These are phyloP conservation scores for Posidonia oceanica DNA, from an alignment of 116 monocot genomes.

Conservation along the genomic window DNA sequence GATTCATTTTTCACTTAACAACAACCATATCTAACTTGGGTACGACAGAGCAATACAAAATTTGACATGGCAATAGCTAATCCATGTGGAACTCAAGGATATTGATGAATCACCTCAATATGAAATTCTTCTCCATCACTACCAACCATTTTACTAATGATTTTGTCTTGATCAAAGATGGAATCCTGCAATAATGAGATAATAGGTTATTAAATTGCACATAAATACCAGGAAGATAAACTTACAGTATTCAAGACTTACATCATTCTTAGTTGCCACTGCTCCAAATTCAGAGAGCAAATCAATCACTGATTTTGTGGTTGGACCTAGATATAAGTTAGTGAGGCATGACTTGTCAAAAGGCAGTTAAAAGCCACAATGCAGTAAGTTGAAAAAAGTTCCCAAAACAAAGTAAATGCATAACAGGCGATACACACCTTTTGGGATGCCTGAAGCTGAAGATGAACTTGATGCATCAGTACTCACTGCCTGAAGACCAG, in stretches of 20 bases:
- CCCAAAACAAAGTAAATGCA: neutral
- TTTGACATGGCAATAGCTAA: too few species aligned
- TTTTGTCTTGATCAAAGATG: slow-evolving; percentile 38
- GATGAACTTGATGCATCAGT: slow-evolving; percentile 80
- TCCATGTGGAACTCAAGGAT: too few species aligned
- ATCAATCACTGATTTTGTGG: slow-evolving; percentile 76
- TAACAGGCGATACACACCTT: slow-evolving; percentile 19
- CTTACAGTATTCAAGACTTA: slow-evolving; percentile 7
- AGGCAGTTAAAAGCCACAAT: neutral
- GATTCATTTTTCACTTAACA: too few species aligned
- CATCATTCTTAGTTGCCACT: slow-evolving; percentile 33
- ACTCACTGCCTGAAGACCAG: slow-evolving; percentile 37
- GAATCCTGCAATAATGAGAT: slow-evolving; percentile 29
- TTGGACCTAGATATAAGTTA: slow-evolving; percentile 24
- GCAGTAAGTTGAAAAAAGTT: neutral
- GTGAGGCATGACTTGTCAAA: neutral
- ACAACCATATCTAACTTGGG: too few species aligned
- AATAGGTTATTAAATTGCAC: slow-evolving; percentile 3
- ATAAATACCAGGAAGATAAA: slow-evolving; percentile 1
- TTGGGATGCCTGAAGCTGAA: slow-evolving; percentile 49
- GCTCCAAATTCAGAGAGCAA: slow-evolving; percentile 60
- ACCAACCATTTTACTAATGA: slow-evolving; percentile 22
- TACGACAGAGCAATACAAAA: too few species aligned
- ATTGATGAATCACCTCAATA: slow-evolving; percentile 29
- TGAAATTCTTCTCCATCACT: slow-evolving; percentile 27